phyloP scores from a whole-genome alignment of 495 filamentous ascomycete species.

The Lasiosphaeria miniovina region DNA sequence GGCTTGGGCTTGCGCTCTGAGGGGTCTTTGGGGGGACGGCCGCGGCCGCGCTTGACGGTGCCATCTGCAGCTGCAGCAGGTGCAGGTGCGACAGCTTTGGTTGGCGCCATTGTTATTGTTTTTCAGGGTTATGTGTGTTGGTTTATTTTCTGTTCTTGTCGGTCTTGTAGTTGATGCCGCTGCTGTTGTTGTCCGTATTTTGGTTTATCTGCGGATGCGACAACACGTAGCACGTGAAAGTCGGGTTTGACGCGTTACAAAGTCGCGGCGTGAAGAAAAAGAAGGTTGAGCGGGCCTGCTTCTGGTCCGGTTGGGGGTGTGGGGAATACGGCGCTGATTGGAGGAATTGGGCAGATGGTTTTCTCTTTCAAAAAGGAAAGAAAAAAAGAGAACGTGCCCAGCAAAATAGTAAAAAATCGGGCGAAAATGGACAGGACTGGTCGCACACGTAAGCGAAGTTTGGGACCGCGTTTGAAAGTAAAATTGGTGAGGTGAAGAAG shows the following conservation, averaged over 20 bases:
- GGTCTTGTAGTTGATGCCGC: neutral
- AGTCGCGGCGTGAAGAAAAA: neutral
- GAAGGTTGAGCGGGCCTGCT: neutral
- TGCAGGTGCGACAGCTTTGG: constrained; percentile 13
- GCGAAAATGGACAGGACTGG: neutral
- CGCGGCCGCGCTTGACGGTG: constrained; percentile 41
- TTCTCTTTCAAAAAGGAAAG: constrained; percentile 6
- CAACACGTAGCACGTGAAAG: neutral
- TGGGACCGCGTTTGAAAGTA: neutral
- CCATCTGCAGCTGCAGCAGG: constrained; percentile 18
- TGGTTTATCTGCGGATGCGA: too few relatives aligned
- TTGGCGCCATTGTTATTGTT: constrained; percentile 20
- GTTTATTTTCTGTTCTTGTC: constrained; percentile 9
- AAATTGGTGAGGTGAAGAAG: constrained; percentile 1
- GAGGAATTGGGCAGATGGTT: neutral
- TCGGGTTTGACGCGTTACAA: neutral
- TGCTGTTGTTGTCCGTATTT: neutral
- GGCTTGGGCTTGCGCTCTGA: constrained; percentile 34
- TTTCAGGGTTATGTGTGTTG: constrained; percentile 2
- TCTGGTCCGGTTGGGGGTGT: neutral
- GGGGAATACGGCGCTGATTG: neutral
- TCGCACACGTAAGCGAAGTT: neutral
- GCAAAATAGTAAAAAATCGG: constrained; percentile 4
- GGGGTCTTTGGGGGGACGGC: constrained; percentile 41
- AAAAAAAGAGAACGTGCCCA: constrained; percentile 1